phyloP scores from a whole-genome alignment of 495 filamentous ascomycete genomes.

The Hypomontagnella submonticulosa region DNA sequence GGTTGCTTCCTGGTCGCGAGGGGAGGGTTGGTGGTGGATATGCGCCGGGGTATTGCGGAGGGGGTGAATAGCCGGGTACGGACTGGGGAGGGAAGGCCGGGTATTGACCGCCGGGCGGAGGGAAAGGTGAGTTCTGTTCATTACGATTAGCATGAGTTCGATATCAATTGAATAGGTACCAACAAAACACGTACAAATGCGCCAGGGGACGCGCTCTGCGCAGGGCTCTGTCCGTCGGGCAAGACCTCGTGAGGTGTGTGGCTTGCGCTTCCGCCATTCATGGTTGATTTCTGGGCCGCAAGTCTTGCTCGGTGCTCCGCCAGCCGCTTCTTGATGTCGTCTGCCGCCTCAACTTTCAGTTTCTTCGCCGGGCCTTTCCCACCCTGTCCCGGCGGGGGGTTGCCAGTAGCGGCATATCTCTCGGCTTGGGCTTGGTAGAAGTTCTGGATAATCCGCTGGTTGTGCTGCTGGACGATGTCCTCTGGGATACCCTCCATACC shows the following conservation, averaged over 20 bases:
- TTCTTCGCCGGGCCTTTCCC: constrained; percentile 73
- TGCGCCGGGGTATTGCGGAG: constrained; percentile 50
- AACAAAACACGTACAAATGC: constrained; percentile 62
- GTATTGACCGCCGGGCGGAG: constrained; percentile 53
- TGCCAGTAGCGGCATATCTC: constrained; percentile 82
- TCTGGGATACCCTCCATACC: constrained; percentile 97
- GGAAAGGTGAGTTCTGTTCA: constrained; percentile 54
- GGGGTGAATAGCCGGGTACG: constrained; percentile 48
- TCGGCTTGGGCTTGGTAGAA: constrained; percentile 88
- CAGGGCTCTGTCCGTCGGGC: constrained; percentile 64
- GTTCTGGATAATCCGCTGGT: constrained; percentile 82
- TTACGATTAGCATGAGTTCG: constrained; percentile 14
- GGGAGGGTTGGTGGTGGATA: constrained; percentile 57
- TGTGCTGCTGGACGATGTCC: constrained; percentile 81
- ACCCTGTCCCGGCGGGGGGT: constrained; percentile 72
- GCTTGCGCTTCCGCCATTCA: constrained; percentile 66
- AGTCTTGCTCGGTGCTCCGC: constrained; percentile 81
- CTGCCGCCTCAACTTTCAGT: constrained; percentile 78
- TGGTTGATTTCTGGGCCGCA: constrained; percentile 65
- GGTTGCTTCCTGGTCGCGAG: constrained; percentile 53
- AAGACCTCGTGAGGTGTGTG: constrained; percentile 68
- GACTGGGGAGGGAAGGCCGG: constrained; percentile 46
- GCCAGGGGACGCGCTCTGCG: constrained; percentile 63
- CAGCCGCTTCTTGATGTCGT: constrained; percentile 83
- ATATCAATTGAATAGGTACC: background rate